Evolutionary conservation across 106 monocot genomes (phyloP).

Genomic region (Platanthera zijinensis): DNA sequence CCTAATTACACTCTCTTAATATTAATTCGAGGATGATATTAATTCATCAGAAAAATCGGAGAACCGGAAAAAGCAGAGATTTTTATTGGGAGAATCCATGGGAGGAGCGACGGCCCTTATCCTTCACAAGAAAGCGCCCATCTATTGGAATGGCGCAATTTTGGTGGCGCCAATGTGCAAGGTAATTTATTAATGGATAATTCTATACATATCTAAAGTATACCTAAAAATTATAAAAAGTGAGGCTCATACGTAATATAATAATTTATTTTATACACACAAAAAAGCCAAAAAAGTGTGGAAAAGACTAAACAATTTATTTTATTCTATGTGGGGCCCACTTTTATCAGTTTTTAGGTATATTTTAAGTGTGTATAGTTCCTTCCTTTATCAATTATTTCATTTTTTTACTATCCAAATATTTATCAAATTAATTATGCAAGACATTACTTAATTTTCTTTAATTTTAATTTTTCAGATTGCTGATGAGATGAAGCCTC

Average conservation of each 20-base stretch:
- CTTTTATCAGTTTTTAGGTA: too few relatives aligned
- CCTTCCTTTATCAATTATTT: too few relatives aligned
- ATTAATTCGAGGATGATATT: background rate
- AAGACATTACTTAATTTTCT: background rate
- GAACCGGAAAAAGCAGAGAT: constrained; percentile 38
- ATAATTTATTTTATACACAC: too few relatives aligned
- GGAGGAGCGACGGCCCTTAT: constrained; percentile 60
- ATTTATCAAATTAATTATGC: background rate
- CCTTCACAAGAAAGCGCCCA: constrained; percentile 43
- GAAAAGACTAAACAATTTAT: too few relatives aligned
- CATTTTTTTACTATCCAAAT: background rate
- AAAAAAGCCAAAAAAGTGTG: too few relatives aligned
- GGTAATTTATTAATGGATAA: constrained; percentile 18
- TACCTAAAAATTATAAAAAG: too few relatives aligned
- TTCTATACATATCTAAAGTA: too few relatives aligned
- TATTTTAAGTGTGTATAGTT: too few relatives aligned
- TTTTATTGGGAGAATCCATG: constrained; percentile 59
- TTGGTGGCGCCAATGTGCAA: constrained; percentile 74
- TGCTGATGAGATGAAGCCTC: constrained; percentile 56
- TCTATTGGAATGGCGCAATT: constrained; percentile 55
- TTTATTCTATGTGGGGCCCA: too few relatives aligned
- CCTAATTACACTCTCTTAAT: too few relatives aligned
- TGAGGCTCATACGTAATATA: too few relatives aligned
- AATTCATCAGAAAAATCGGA: constrained; percentile 33
- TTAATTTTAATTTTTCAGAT: constrained; percentile 25